These are phyloP conservation scores for Clonostachys byssicola DNA, from an alignment of 2,329 filamentous ascomycete species.

Conservation along the genomic window DNA sequence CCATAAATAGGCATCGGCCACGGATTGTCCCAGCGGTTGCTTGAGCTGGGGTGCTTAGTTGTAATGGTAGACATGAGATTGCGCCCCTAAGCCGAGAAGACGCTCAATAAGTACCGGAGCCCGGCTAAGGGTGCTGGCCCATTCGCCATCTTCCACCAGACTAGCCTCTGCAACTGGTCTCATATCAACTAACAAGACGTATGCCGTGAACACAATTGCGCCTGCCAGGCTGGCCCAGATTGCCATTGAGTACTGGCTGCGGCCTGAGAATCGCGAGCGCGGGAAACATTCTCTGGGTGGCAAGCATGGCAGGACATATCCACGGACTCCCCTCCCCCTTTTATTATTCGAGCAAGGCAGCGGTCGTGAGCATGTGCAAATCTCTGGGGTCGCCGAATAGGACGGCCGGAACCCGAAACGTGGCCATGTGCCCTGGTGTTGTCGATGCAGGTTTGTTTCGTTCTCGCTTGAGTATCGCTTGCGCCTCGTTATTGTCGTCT, in stretches of 20 bases:
- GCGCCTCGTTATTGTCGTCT: background rate
- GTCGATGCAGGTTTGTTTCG: background rate
- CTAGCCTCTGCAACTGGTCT: constrained; percentile 14
- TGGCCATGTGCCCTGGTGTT: constrained; percentile 8
- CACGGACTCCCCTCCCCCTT: constrained; percentile 17
- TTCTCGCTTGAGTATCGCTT: background rate
- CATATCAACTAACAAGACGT: constrained; percentile 17
- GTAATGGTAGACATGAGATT: constrained; percentile 15
- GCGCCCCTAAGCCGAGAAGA: constrained; percentile 8
- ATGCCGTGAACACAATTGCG: constrained; percentile 15
- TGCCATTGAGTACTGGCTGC: constrained; percentile 19
- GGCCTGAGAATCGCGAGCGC: constrained; percentile 7
- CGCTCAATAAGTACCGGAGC: constrained; percentile 3
- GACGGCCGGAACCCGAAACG: constrained; percentile 6
- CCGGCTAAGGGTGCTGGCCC: background rate
- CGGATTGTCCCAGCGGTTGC: constrained; percentile 9
- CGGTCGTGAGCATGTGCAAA: constrained; percentile 10
- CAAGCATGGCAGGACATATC: constrained; percentile 19
- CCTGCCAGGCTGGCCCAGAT: constrained; percentile 18
- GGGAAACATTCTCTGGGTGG: constrained; percentile 16
- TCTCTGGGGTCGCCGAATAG: constrained; percentile 6
- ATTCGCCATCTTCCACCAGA: constrained; percentile 13
- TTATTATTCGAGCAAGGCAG: constrained; percentile 20
- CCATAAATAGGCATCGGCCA: constrained; percentile 11
- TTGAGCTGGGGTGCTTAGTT: constrained; percentile 15